Base-by-base conservation (phyloP, 139 green algal species). In the Astrephomene gubernaculifera region DNA sequence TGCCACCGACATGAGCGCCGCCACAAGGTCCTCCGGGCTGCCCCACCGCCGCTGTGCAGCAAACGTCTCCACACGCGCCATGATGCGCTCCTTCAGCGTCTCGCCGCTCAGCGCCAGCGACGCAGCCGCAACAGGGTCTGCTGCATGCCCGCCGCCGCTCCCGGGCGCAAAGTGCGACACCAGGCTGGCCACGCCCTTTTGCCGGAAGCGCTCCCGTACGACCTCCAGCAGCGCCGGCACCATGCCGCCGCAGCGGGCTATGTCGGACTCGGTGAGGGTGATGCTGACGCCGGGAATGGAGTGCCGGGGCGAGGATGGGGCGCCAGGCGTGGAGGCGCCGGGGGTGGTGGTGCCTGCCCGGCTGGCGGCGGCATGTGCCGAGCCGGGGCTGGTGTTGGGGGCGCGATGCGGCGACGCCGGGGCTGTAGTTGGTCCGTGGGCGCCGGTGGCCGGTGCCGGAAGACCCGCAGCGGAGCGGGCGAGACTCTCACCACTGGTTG, bases 181-280 rank as follows among this genome's bases (percentile, higher is more conserved):
- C 65, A 86, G 33, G 67, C 69, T 86, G 45, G 43, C 24, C 10
- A 79, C 43, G 33, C 79, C 79, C 49, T 86, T 86, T 22, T 39
- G 24, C 4, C 65, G 64, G 33, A 86, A 86, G 27, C 79, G 79
- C 0, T 86, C 79, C 4, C 65, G 45, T 25, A 86, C 79, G 24
- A 86, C 43, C 33, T 86, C 79, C 24, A 86, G 64, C 45, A 86
- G 49, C 35, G 79, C 79, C 4, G 79, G 79, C 45, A 86, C 79
- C 79, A 86, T 44, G 65, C 79, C 79, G 33, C 79, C 79, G 2
- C 49, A 29, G 45, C 79, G 79, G 7, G 65, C 49, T 25, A 86
- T 68, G 45, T 86, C 79, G 1, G 45, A 35, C 25, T 78, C 79
- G 0, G 79, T 86, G 79, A 86, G 68, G 25, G 79, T 86, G 65